A percentile compares a stretch with the other conserved stretches of the same genome.
These are phyloP conservation scores for Apiotrichum siamense DNA, from an alignment of 1,284 basidiomycete species.

Conservation along the genomic window DNA sequence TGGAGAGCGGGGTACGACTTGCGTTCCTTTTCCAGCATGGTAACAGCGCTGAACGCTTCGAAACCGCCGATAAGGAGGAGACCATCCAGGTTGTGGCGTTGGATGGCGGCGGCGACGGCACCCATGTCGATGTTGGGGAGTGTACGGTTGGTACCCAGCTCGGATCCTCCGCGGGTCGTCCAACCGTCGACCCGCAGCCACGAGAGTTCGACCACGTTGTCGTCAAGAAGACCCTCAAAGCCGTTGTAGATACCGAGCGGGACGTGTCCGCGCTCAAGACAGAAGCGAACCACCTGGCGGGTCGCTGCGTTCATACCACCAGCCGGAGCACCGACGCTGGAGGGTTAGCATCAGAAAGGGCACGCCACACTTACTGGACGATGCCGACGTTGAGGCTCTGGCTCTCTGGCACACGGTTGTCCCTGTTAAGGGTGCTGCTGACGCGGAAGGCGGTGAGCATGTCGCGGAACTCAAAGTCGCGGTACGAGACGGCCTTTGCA, in stretches of 20 bases:
- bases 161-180: conserved; percentile 92
- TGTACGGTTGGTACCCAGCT: conserved; percentile 91
- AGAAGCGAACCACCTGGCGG: conserved; percentile 87
- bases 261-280: conserved; percentile 82
- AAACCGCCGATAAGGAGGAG: conserved; percentile 92
- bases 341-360: too few relatives aligned
- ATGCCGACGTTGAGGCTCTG: conserved; percentile 81
- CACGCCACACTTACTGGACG: conserved; percentile 66
- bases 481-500: conserved; percentile 73
- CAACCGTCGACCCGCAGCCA: conserved; percentile 97
- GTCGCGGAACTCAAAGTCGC: conserved; percentile 89
- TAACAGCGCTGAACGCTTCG: conserved; percentile 78
- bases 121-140: conserved; percentile 82
- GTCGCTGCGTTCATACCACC: conserved; percentile 99
- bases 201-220: conserved; percentile 73
- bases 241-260: conserved; percentile 91
- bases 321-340: conserved; percentile 79
- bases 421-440: conserved; percentile 60
- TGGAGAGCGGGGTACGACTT: conserved; percentile 82
- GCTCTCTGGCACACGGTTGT: conserved; percentile 58
- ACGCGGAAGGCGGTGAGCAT: conserved; percentile 75
- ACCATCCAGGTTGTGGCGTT: conserved; percentile 73
- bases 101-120: conserved; percentile 79
- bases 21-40: conserved; percentile 72
- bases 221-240: conserved; percentile 87